phyloP scores from a whole-genome alignment of 805 yeast species.

The Ogataea trehalophila region DNA sequence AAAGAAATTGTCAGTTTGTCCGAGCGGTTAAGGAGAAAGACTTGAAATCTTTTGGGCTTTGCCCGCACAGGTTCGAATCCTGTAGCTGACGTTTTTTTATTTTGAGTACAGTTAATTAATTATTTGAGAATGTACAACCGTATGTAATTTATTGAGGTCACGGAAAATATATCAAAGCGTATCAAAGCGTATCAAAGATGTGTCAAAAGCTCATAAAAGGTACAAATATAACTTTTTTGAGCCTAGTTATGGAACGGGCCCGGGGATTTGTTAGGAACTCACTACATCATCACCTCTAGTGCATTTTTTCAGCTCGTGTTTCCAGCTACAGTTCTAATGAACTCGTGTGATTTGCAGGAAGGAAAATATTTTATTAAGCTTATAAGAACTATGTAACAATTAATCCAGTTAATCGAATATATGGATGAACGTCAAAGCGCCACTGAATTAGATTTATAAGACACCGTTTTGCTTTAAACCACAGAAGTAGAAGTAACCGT shows the following conservation, averaged over 20 bases:
- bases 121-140: too few species aligned
- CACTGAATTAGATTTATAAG: conserved; percentile 5
- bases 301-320: too few species aligned
- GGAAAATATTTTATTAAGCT: not conserved
- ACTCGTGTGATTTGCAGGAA: not conserved
- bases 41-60: conserved; percentile 56
- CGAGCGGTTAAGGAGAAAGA: conserved; percentile 57
- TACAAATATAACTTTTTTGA: too few species aligned
- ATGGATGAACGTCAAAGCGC: not conserved
- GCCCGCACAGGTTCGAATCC: conserved; percentile 62
- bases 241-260: too few species aligned
- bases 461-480: conserved; percentile 45
- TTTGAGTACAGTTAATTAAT: too few species aligned
- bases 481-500: conserved; percentile 55
- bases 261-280: too few species aligned
- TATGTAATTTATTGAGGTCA: too few species aligned
- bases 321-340: too few species aligned
- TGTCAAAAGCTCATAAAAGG: too few species aligned
- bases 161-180: too few species aligned
- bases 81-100: conserved; percentile 43
- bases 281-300: too few species aligned
- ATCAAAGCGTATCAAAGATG: too few species aligned
- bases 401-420: conserved; percentile 1
- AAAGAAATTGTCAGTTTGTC: conserved; percentile 32
- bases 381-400: not conserved